These are phyloP conservation scores for Recurvomyces mirabilis DNA, from an alignment of 495 filamentous ascomycete genomes.

Conservation along the genomic window DNA sequence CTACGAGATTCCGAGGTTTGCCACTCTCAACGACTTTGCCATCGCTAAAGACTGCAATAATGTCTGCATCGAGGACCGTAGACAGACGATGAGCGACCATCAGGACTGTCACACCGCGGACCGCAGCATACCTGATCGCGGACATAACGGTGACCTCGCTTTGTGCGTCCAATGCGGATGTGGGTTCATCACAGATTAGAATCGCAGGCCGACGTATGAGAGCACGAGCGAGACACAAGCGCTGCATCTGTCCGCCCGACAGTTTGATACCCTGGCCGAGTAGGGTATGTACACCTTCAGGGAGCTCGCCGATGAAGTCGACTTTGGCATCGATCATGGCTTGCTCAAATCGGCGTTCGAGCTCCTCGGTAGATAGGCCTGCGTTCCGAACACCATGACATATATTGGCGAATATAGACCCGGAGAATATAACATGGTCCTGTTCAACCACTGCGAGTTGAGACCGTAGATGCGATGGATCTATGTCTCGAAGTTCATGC, in stretches of 20 bases:
- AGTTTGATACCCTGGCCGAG: constrained; percentile 88
- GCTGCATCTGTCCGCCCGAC: constrained; percentile 92
- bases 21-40: constrained; percentile 85
- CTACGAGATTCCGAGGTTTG: constrained; percentile 29
- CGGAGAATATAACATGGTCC: constrained; percentile 91
- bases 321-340: constrained; percentile 89
- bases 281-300: constrained; percentile 82
- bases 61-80: constrained; percentile 87
- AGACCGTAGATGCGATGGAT: constrained; percentile 75
- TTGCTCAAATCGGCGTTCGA: constrained; percentile 58
- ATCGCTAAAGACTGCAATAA: constrained; percentile 75
- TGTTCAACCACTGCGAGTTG: constrained; percentile 90
- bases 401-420: constrained; percentile 89
- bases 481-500: constrained; percentile 70
- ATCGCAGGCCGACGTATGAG: constrained; percentile 92
- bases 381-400: constrained; percentile 51
- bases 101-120: constrained; percentile 81
- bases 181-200: constrained; percentile 76
- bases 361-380: constrained; percentile 39
- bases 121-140: constrained; percentile 69
- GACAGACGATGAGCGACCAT: constrained; percentile 89
- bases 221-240: constrained; percentile 90
- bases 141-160: constrained; percentile 87
- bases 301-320: constrained; percentile 88
- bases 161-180: constrained; percentile 74